These are phyloP conservation scores for Penicillium silybi DNA, from an alignment of 495 filamentous ascomycete species.

Conservation along the genomic window DNA sequence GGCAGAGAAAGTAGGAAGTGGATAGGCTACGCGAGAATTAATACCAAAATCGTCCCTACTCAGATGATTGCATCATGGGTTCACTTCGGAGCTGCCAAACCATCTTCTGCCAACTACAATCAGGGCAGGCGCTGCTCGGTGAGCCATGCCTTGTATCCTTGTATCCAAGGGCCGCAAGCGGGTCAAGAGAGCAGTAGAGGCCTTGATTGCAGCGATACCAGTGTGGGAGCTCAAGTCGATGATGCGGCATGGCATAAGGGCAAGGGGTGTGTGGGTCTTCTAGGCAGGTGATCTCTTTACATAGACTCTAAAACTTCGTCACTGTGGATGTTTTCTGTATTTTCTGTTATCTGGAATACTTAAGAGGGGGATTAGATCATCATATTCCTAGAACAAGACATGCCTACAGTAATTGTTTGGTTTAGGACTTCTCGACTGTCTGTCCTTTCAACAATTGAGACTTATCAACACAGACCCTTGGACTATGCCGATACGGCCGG, in stretches of 20 bases:
- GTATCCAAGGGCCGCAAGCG: conserved; percentile 10
- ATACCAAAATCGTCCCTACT: not conserved
- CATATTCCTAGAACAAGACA: no score
- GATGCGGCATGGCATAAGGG: conserved; percentile 14
- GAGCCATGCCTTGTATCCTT: conserved; percentile 4
- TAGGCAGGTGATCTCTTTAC: conserved; percentile 9
- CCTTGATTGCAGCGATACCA: conserved; percentile 8
- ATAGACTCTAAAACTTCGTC: conserved; percentile 11
- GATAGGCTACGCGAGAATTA: conserved; percentile 10
- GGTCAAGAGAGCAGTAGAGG: conserved; percentile 4
- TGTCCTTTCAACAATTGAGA: not conserved
- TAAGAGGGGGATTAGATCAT: not conserved
- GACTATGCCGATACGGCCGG: not conserved
- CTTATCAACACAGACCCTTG: not conserved
- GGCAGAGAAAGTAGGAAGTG: not conserved
- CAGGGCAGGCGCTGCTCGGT: not conserved
- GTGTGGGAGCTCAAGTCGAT: conserved; percentile 18
- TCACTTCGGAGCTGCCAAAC: conserved; percentile 8
- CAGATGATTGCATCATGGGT: conserved; percentile 23
- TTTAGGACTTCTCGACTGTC: not conserved
- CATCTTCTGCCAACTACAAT: not conserved
- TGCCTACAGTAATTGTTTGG: no score
- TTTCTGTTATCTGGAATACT: not conserved
- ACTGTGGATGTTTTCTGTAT: not conserved
- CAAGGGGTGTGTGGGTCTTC: conserved; percentile 12